phyloP scores from a whole-genome alignment of 805 yeast species.

The Scheffersomyces amazonensis region DNA sequence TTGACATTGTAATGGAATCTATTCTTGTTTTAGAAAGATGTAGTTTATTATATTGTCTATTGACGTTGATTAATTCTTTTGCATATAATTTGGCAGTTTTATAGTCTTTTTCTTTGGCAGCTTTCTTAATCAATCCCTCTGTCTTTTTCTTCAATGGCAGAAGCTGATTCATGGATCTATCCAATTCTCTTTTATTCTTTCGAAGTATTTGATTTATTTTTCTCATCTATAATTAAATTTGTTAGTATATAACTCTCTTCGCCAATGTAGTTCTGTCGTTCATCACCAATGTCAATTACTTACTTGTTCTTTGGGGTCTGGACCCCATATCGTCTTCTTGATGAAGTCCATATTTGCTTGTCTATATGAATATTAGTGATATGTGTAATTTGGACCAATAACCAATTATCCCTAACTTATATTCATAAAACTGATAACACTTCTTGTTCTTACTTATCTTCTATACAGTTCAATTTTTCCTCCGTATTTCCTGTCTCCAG shows the following conservation, averaged over 20 bases:
- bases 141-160: conserved; percentile 68
- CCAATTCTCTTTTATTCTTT: conserved; percentile 80
- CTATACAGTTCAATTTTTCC: too few species aligned
- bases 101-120: conserved; percentile 74
- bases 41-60: conserved; percentile 71
- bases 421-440: too few species aligned
- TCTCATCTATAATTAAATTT: conserved; percentile 47
- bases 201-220: conserved; percentile 77
- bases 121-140: conserved; percentile 65
- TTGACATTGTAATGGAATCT: conserved; percentile 81
- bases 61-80: conserved; percentile 69
- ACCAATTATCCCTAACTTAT: too few species aligned
- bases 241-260: neutral
- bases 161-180: conserved; percentile 67
- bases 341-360: conserved; percentile 66
- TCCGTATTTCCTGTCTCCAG: too few species aligned
- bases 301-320: conserved; percentile 89
- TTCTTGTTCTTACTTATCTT: too few species aligned
- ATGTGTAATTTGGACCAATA: too few species aligned
- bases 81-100: conserved; percentile 80
- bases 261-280: too few species aligned
- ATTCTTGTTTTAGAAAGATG: conserved; percentile 81
- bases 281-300: conserved; percentile 16
- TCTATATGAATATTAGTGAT: neutral
- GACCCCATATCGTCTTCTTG: conserved; percentile 91